Conservation (phyloP, 163 green algal genomes). For the Volvox carteri region DNA sequence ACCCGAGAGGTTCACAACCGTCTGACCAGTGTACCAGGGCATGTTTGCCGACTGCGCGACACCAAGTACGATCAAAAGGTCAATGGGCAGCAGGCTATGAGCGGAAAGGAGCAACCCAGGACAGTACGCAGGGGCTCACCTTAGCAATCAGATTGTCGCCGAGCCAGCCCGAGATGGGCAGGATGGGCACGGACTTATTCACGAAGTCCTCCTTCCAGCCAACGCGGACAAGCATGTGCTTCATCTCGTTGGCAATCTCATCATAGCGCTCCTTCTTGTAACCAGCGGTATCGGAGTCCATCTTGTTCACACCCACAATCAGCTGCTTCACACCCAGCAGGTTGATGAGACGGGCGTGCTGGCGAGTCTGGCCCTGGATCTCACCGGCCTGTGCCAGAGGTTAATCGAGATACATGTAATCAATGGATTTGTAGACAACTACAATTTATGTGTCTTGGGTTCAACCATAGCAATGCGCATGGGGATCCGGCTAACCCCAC, state of each 20-base stretch:
- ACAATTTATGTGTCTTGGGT: no score
- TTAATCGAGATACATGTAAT: no score
- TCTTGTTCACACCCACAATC: slow-evolving; percentile 99
- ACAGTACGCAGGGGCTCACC: no score
- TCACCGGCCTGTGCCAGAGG: slow-evolving; percentile 86
- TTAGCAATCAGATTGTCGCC: slow-evolving; percentile 99
- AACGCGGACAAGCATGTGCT: slow-evolving; percentile 88
- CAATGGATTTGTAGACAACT: no score
- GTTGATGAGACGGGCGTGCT: slow-evolving; percentile 99
- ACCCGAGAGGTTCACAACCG: slow-evolving; percentile 72
- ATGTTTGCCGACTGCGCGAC: slow-evolving; percentile 94
- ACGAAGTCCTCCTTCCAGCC: slow-evolving; percentile 93
- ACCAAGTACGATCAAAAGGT: no score
- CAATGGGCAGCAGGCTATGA: no score
- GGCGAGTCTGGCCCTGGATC: slow-evolving; percentile 98
- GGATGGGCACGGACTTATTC: slow-evolving; percentile 92
- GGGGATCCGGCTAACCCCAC: no score
- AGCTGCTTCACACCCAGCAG: slow-evolving; percentile 99
- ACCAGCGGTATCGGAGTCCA: slow-evolving; percentile 96
- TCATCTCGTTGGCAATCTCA: slow-evolving; percentile 99
- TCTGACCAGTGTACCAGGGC: slow-evolving; percentile 95
- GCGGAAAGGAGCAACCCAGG: no score
- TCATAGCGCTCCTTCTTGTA: slow-evolving; percentile 98
- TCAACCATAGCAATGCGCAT: no score
- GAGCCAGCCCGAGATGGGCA: slow-evolving; percentile 99